Percentiles rank a stretch among this genome's conserved stretches.
Conservation (phyloP, 169 alveolate genomes). For the Cryptosporidium meleagridis region DNA sequence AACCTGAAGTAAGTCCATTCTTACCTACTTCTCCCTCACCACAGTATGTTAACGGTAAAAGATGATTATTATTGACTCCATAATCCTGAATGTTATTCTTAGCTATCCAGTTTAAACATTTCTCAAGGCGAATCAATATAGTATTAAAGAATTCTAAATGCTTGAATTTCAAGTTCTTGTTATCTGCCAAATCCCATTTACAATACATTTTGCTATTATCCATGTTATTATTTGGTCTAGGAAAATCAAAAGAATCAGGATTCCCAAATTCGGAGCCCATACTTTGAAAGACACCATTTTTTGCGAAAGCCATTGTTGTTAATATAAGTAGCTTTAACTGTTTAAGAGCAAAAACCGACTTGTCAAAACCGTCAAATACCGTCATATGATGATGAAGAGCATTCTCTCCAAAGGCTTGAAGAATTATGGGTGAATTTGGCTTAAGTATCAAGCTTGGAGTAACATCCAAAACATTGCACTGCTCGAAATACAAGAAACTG, state of each 20-base stretch:
- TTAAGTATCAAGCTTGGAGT: conserved; percentile 66
- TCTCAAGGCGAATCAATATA: conserved; percentile 38
- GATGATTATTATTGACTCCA: neutral
- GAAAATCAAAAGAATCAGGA: conserved; percentile 87
- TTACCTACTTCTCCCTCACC: neutral
- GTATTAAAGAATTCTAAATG: conserved; percentile 69
- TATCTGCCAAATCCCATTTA: conserved; percentile 86
- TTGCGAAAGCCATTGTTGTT: conserved; percentile 78
- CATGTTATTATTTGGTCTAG: conserved; percentile 83
- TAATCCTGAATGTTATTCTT: neutral
- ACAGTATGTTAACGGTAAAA: neutral
- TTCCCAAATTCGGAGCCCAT: conserved; percentile 88
- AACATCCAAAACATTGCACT: conserved; percentile 76
- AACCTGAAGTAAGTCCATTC: neutral
- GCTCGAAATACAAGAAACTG: conserved; percentile 78
- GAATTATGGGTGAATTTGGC: conserved; percentile 18
- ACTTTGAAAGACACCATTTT: conserved; percentile 82
- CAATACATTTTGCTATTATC: conserved; percentile 80
- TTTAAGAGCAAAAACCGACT: conserved; percentile 79
- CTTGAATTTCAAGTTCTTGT: conserved; percentile 79
- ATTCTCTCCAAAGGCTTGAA: conserved; percentile 57
- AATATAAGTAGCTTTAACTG: conserved; percentile 66
- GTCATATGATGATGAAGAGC: conserved; percentile 82
- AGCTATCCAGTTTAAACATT: conserved; percentile 20
- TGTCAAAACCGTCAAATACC: conserved; percentile 78